Percentiles rank a stretch among this genome's conserved stretches.
phyloP scores from a whole-genome alignment of 2,329 filamentous ascomycete genomes.

The Alternaria triticimaculans region DNA sequence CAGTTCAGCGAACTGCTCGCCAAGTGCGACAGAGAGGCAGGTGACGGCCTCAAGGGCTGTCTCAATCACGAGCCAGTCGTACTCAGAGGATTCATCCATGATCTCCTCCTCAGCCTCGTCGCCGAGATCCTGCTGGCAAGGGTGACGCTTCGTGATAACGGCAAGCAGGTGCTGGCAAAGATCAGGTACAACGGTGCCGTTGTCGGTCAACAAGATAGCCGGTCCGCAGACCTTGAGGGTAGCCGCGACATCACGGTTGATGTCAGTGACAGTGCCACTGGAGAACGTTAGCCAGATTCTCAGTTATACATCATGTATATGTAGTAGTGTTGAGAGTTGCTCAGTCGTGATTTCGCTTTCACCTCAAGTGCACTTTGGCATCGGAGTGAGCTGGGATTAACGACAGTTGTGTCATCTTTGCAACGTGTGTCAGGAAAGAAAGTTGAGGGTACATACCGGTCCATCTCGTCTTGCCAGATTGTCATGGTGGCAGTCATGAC shows the following conservation, averaged over 20 bases:
- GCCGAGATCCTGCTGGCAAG: conserved; percentile 89
- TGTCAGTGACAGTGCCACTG: conserved; percentile 88
- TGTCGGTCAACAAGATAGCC: conserved; percentile 76
- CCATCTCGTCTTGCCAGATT: conserved; percentile 87
- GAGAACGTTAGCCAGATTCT: conserved; percentile 24
- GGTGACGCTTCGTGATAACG: conserved; percentile 88
- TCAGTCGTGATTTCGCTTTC: conserved; percentile 75
- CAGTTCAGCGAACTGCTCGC: conserved; percentile 79
- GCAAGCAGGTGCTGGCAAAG: conserved; percentile 76
- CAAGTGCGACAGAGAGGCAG: conserved; percentile 81
- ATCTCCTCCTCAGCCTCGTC: conserved; percentile 75
- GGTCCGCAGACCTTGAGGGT: conserved; percentile 92
- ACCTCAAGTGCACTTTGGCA: conserved; percentile 84
- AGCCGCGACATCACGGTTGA: conserved; percentile 91
- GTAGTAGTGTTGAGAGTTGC: conserved; percentile 53
- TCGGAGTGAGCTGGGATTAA: conserved; percentile 99
- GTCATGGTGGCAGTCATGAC: conserved; percentile 83
- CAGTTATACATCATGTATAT: conserved; percentile 12
- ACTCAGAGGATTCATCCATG: conserved; percentile 82
- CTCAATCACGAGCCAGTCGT: conserved; percentile 96
- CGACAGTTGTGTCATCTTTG: conserved; percentile 81
- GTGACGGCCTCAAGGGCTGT: conserved; percentile 91
- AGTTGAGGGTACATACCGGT: conserved; percentile 73
- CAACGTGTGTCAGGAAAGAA: conserved; percentile 15
- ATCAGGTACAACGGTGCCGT: conserved; percentile 70